Percentiles rank a stretch among this genome's conserved stretches.
These are phyloP conservation scores for Thozetella sp. DNA, from an alignment of 495 filamentous ascomycete species.

Conservation along the genomic window DNA sequence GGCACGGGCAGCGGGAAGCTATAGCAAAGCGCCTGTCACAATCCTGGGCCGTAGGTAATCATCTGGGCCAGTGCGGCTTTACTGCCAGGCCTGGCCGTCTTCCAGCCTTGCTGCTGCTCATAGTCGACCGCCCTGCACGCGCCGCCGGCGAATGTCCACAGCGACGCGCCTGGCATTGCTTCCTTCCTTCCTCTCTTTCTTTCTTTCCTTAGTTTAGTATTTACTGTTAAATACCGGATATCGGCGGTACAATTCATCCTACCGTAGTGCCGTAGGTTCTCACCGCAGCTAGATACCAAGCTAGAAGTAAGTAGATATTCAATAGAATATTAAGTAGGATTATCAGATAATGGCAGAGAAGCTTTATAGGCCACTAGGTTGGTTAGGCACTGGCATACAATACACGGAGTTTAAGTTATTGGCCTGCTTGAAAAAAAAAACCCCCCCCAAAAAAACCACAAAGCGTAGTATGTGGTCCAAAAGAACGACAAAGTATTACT, in stretches of 20 bases:
- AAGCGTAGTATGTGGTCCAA: not conserved
- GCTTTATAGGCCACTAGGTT: not conserved
- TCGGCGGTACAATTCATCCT: too few relatives aligned
- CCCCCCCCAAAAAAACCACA: not conserved
- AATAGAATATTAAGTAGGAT: not conserved
- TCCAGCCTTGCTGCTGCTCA: not conserved
- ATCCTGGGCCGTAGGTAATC: not conserved
- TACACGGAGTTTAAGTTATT: not conserved
- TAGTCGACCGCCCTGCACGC: not conserved
- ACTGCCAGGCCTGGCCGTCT: not conserved
- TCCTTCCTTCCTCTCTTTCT: not conserved
- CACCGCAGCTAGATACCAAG: not conserved
- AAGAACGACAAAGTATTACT: not conserved
- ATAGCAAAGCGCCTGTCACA: not conserved
- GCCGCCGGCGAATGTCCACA: not conserved
- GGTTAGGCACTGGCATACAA: not conserved
- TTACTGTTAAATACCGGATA: not conserved
- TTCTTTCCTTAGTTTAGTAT: not conserved
- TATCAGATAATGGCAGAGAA: not conserved
- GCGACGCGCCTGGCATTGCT: not conserved
- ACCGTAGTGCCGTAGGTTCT: too few relatives aligned
- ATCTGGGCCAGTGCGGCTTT: not conserved
- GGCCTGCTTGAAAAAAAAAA: not conserved
- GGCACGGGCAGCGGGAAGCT: not conserved
- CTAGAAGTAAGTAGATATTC: not conserved